Evolutionary conservation across 129 eudicot species (phyloP).

Genomic region (Solidago caesia): DNA sequence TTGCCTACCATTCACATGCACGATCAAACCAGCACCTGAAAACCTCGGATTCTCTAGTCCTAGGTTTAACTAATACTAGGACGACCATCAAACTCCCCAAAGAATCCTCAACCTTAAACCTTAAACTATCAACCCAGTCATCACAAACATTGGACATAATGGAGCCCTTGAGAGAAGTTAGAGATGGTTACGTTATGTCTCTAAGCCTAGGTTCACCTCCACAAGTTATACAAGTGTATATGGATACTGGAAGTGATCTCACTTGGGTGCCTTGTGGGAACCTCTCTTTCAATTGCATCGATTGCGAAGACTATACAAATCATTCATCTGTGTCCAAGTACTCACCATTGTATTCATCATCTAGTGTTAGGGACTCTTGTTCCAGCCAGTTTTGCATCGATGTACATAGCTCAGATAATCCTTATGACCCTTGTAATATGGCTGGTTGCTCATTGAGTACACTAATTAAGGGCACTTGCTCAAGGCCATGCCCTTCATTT

Average conservation of each 20-base stretch:
- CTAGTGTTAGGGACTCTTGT: conserved; percentile 55
- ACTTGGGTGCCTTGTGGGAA: conserved; percentile 85
- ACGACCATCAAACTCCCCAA: conserved; percentile 43
- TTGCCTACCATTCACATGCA: conserved; percentile 42
- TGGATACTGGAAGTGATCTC: conserved; percentile 80
- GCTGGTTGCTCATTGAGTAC: conserved; percentile 68
- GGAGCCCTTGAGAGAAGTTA: conserved; percentile 65
- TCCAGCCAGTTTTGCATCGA: conserved; percentile 52
- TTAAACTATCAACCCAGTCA: conserved; percentile 30
- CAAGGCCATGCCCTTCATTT: conserved; percentile 75
- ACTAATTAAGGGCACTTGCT: conserved; percentile 51
- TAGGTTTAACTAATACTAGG: conserved; percentile 55
- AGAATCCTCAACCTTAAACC: conserved; percentile 24
- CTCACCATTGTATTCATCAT: conserved; percentile 63
- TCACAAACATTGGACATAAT: conserved; percentile 44
- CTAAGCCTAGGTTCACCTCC: conserved; percentile 69
- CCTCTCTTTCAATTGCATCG: conserved; percentile 62
- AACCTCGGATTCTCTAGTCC: conserved; percentile 44
- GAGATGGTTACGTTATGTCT: conserved; percentile 70
- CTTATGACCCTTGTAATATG: conserved; percentile 52
- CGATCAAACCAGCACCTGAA: conserved; percentile 30
- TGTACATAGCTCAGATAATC: conserved; percentile 65
- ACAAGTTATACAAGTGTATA: conserved; percentile 60
- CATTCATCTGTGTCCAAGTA: conserved; percentile 37
- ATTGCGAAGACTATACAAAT: conserved; percentile 53